These are phyloP conservation scores for Camellia granthamiana DNA, from an alignment of 148 eudicot genomes.

Conservation along the genomic window DNA sequence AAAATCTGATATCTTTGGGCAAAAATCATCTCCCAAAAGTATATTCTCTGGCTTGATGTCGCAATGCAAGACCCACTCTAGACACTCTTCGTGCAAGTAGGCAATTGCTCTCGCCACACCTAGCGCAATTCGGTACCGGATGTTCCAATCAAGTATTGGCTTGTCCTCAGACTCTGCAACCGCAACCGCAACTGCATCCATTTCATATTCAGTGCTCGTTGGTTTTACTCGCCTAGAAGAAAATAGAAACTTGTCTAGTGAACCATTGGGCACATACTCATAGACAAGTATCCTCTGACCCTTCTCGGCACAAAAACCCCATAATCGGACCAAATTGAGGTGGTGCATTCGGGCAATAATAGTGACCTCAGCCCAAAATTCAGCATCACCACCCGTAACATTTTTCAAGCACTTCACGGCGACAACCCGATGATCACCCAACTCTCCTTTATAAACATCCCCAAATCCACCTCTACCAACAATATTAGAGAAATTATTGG, in stretches of 20 bases:
- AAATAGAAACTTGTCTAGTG: constrained; percentile 65
- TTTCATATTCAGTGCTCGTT: constrained; percentile 3
- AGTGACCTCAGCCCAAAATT: constrained; percentile 90
- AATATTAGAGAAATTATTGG: constrained; percentile 49
- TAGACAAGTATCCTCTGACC: constrained; percentile 65
- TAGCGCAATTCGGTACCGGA: constrained; percentile 72
- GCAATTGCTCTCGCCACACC: constrained; percentile 95
- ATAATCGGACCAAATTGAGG: constrained; percentile 72
- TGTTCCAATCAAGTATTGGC: constrained; percentile 79
- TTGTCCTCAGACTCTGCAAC: constrained; percentile 13
- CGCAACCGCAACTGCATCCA: background rate
- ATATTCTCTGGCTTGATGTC: constrained; percentile 93
- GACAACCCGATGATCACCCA: constrained; percentile 64
- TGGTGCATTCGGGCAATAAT: constrained; percentile 94
- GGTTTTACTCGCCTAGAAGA: constrained; percentile 10
- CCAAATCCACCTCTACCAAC: constrained; percentile 81
- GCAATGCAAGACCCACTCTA: constrained; percentile 88
- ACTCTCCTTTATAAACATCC: constrained; percentile 64
- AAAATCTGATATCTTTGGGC: constrained; percentile 83
- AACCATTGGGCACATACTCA: constrained; percentile 85
- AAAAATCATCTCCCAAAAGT: constrained; percentile 78
- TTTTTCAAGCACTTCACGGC: constrained; percentile 72
- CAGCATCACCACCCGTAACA: constrained; percentile 61
- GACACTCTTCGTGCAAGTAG: constrained; percentile 77
- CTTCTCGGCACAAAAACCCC: constrained; percentile 94